Conservation (phyloP, 495 filamentous ascomycete species). For the Tetracladium setigerum region DNA sequence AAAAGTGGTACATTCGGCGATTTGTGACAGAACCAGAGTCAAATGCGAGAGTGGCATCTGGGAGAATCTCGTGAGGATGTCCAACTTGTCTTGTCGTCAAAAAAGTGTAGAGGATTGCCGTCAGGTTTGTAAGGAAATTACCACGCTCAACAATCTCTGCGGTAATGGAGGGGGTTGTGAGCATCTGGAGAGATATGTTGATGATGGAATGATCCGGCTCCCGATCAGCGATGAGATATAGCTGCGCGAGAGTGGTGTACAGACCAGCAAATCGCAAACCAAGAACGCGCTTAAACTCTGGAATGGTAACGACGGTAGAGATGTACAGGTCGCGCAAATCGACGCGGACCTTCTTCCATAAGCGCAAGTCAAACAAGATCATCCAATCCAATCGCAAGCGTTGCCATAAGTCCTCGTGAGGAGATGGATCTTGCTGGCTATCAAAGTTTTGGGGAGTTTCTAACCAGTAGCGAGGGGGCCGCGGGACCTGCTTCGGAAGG, state of each 20-base stretch:
- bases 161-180: constrained; percentile 93
- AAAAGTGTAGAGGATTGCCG: constrained; percentile 96
- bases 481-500: constrained; percentile 44
- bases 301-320: constrained; percentile 88
- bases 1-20: constrained; percentile 93
- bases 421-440: constrained; percentile 46
- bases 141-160: constrained; percentile 88
- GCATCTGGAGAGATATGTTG: constrained; percentile 90
- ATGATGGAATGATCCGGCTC: constrained; percentile 98
- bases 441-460: constrained; percentile 61
- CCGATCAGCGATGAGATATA: constrained; percentile 93
- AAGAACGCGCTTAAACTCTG: constrained; percentile 92
- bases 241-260: constrained; percentile 86
- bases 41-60: constrained; percentile 78
- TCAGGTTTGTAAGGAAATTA: constrained; percentile 93
- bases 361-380: constrained; percentile 87
- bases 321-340: constrained; percentile 92
- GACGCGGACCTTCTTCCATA: constrained; percentile 94
- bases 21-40: constrained; percentile 92
- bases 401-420: constrained; percentile 79
- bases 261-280: constrained; percentile 86
- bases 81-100: constrained; percentile 91
- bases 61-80: constrained; percentile 79
- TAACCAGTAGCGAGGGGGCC: constrained; percentile 63
- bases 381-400: constrained; percentile 91